Base-by-base conservation (phyloP, 192 early-diverging fungal species). In the Backusella mclennaniae region DNA sequence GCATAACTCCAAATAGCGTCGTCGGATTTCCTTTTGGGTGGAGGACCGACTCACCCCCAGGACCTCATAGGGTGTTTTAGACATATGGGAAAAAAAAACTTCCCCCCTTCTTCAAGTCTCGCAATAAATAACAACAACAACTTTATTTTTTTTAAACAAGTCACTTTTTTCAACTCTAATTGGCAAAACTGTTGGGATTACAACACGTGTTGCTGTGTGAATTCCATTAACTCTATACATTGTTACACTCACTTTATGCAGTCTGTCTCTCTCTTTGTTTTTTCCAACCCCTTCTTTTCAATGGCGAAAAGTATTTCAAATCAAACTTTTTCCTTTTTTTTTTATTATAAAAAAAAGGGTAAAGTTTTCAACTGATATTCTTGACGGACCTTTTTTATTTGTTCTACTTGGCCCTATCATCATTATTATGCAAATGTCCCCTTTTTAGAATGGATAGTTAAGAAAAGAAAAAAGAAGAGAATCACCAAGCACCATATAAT, bases 1-100 rank as follows among this genome's bases (percentile, higher is more conserved):
- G 52, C 74, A 76, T 31, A 81, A 35, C 21, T 76, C 67, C 4
- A 77, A 44, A 39, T 81, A 81, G 17, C 67, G 44, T 63, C 67
- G 39, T 49, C 69, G 46, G 36, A 81, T 74, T 66, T 81, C 72
- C 56, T 77, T 69, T 73, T 77, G 44, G 29, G 38, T 69, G 4
- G 72, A 56, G 19, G 23, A 77, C 35, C 73, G 71, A 36, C 72
- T 41, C 29, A 81, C 66, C 21, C 80, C 80, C 6, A 81, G 52
- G 11, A 81, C 67, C 19, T 81, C 66, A 39, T 74, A 81, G 12
- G 80, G 76, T n/a, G 67, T 46, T 66, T 77, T 78, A 42, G 56
- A 63, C 23, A 63, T 29, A 63, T 63, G 56, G 23, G 56, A 63
- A 63, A 63, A 63, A 53, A 63, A 63, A 59, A 63, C 9, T 19